Conservation (phyloP, 495 filamentous ascomycete species). For the Penicillium dipodomyicola region DNA sequence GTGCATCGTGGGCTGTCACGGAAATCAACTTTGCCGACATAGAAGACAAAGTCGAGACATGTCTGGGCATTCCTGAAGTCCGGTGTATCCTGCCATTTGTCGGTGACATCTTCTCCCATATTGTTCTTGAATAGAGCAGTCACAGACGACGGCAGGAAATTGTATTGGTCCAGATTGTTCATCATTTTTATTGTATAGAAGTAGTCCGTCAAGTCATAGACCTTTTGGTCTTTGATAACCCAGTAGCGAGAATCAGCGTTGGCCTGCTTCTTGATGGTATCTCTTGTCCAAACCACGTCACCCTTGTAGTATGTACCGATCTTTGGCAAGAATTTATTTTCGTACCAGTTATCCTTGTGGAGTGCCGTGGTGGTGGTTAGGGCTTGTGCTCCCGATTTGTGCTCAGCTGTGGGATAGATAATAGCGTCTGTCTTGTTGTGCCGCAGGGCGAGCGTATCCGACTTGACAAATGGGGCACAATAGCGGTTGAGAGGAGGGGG, state of each 20-base stretch:
- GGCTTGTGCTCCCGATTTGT: slow-evolving; percentile 62
- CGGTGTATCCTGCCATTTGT: slow-evolving; percentile 54
- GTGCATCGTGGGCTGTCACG: slow-evolving; percentile 70
- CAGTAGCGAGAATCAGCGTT: slow-evolving; percentile 66
- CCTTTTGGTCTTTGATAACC: slow-evolving; percentile 68
- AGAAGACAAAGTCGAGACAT: slow-evolving; percentile 83
- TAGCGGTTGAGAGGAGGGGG: slow-evolving; percentile 70
- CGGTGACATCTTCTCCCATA: slow-evolving; percentile 74
- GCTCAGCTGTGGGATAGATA: slow-evolving; percentile 49
- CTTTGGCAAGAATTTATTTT: slow-evolving; percentile 64
- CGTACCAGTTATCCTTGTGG: slow-evolving; percentile 71
- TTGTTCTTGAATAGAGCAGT: slow-evolving; percentile 66
- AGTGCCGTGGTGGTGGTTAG: slow-evolving; percentile 54
- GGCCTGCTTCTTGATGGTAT: slow-evolving; percentile 54
- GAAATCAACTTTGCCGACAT: slow-evolving; percentile 82
- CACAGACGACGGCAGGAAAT: slow-evolving; percentile 66
- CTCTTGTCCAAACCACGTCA: slow-evolving; percentile 69
- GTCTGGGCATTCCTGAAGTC: slow-evolving; percentile 57
- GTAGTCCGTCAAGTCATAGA: slow-evolving; percentile 93
- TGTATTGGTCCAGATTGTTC: slow-evolving; percentile 51
- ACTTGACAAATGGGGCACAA: slow-evolving; percentile 64
- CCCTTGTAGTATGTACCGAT: slow-evolving; percentile 88
- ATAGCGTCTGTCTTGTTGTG: slow-evolving; percentile 61
- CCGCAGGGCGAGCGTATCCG: slow-evolving; percentile 49
- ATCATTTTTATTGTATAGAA: slow-evolving; percentile 62